Conservation (phyloP, 768 basidiomycete species). For the Tricholoma bakamatsutake region DNA sequence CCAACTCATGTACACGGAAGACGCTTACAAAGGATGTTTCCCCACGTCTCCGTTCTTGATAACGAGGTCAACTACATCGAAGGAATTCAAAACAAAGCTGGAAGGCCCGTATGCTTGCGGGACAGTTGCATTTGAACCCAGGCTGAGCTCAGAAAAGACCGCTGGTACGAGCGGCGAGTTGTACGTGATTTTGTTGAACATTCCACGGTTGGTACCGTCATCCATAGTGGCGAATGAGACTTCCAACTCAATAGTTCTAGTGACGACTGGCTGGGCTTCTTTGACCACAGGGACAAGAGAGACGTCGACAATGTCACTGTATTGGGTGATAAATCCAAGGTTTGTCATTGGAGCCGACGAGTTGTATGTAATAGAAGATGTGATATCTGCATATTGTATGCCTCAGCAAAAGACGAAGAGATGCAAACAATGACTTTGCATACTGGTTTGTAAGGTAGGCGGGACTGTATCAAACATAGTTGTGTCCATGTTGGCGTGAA, state of each 20-base stretch:
- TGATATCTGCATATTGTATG: constrained; percentile 50
- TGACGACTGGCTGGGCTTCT: constrained; percentile 43
- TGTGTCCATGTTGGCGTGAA: constrained; percentile 88
- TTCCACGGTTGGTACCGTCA: constrained; percentile 82
- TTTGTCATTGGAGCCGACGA: constrained; percentile 45
- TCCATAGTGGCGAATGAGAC: constrained; percentile 79
- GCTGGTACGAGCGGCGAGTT: constrained; percentile 69
- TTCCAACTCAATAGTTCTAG: constrained; percentile 62
- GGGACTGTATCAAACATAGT: constrained; percentile 88
- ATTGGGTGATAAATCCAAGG: constrained; percentile 47
- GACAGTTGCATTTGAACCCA: constrained; percentile 69
- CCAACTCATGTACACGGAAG: not conserved
- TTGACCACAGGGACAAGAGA: constrained; percentile 56
- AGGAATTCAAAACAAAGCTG: constrained; percentile 69
- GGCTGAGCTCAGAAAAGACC: constrained; percentile 67
- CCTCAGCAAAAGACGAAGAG: not conserved
- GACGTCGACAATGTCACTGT: constrained; percentile 61
- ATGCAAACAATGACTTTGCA: constrained; percentile 17
- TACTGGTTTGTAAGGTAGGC: constrained; percentile 65
- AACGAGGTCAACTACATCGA: constrained; percentile 73
- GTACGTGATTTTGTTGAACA: constrained; percentile 67
- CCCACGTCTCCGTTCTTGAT: constrained; percentile 67
- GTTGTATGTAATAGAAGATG: constrained; percentile 77
- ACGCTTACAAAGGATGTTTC: constrained; percentile 80
- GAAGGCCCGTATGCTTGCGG: constrained; percentile 71